A percentile compares a stretch with the other conserved stretches of the same genome.
Conservation (phyloP, 352 stramenopile genomes). For the Globisporangium irregulare region DNA sequence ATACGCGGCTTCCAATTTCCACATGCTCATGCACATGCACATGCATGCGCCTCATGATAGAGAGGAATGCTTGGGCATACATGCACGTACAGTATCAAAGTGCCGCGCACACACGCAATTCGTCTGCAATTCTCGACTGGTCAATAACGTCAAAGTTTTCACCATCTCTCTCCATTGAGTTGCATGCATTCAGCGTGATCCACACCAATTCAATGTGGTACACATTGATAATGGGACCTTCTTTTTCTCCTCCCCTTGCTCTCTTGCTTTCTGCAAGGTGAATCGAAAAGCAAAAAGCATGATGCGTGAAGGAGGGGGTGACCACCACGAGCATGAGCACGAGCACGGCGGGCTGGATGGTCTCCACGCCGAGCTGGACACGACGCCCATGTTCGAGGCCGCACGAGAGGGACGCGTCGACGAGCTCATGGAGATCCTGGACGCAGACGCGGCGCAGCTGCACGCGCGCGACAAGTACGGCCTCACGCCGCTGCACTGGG, state of each 20-base stretch:
- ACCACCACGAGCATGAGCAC: constrained; percentile 4
- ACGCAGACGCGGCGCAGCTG: constrained; percentile 27
- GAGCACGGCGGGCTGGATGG: constrained; percentile 56
- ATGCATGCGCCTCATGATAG: too few species aligned
- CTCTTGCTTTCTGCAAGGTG: neutral
- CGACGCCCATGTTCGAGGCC: constrained; percentile 52
- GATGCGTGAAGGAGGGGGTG: neutral
- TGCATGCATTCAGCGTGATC: neutral
- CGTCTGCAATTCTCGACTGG: too few species aligned
- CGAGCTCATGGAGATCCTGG: constrained; percentile 34
- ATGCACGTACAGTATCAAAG: too few species aligned
- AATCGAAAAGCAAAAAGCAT: neutral
- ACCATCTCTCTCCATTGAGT: too few species aligned
- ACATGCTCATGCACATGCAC: too few species aligned
- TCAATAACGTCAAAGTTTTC: too few species aligned
- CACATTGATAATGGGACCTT: neutral
- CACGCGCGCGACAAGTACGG: constrained; percentile 61
- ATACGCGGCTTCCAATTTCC: neutral
- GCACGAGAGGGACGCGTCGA: constrained; percentile 45
- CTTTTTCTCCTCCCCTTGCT: too few species aligned
- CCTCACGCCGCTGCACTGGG: constrained; percentile 72
- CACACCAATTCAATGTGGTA: too few species aligned
- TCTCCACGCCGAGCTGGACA: constrained; percentile 61
- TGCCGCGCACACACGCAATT: too few species aligned
- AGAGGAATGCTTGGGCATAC: too few species aligned